phyloP scores from a whole-genome alignment of 208 protist species.

The Acanthamoeba polyphaga region DNA sequence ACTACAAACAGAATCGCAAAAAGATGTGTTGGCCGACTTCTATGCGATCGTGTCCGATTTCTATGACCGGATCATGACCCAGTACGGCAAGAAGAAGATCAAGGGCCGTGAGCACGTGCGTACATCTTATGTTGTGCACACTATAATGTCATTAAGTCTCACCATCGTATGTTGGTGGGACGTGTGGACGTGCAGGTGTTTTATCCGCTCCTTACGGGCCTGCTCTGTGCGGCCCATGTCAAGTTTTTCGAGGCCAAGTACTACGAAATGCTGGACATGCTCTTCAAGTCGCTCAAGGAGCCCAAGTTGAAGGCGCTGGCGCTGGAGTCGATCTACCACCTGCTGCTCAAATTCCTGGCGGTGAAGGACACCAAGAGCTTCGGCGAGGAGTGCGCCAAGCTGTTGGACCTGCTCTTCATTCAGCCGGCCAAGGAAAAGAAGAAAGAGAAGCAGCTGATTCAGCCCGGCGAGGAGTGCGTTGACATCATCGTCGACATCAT shows the following conservation, averaged over 20 bases:
- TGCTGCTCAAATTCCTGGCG: constrained; percentile 65
- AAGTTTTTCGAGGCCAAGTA: constrained; percentile 54
- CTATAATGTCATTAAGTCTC: no score
- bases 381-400: constrained; percentile 61
- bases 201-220: constrained; percentile 69
- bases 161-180: no score
- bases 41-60: constrained; percentile 35
- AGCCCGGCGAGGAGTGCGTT: constrained; percentile 55
- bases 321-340: constrained; percentile 66
- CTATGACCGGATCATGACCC: constrained; percentile 63
- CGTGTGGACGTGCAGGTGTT: constrained; percentile 19
- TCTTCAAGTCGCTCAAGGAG: constrained; percentile 71
- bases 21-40: constrained; percentile 32
- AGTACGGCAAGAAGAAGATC: constrained; percentile 76
- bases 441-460: constrained; percentile 67
- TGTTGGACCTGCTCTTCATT: constrained; percentile 51
- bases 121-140: not conserved
- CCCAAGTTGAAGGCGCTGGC: constrained; percentile 59
- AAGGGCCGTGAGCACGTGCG: constrained; percentile 58
- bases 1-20: constrained; percentile 5
- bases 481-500: constrained; percentile 75
- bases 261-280: constrained; percentile 53
- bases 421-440: constrained; percentile 65
- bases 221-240: constrained; percentile 59
- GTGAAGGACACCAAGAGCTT: constrained; percentile 71